Base-by-base conservation (phyloP, 495 filamentous ascomycete genomes). In the Paragyromitra xinjiangensis region DNA sequence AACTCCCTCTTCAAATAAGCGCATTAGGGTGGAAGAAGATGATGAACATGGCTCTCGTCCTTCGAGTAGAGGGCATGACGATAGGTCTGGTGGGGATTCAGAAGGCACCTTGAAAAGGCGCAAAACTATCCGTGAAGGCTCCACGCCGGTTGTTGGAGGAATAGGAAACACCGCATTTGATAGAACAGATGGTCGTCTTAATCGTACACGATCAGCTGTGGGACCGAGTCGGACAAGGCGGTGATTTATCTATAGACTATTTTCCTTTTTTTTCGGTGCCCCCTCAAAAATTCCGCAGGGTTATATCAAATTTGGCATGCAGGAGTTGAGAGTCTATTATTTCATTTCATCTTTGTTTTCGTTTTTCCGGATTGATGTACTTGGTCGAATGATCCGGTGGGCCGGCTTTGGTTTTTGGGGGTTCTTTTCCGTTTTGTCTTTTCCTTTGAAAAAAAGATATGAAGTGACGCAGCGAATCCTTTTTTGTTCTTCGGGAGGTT, bases 1-100 rank as follows among this genome's bases (percentile, higher is more conserved):
- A 76, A 81, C 80, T 42, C 80, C 80, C 3, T 73, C 68, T 6
- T 89, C 91, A 3, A 89, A 87, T 81, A 98, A 97, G 88, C 91
- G 95, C 71, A 89, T 92, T 69, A 91, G 95, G 24, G 88, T 92
- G 56, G 91, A 93, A 58, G 93, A 96, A 64, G 89, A 91, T 24
- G 91, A 93, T 51, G 91, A 92, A 50, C 89, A 92, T 50, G 85
- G 89, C 65, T 86, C 87, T 64, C 91, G 93, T 22, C 90, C 93
- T 22, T 86, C 90, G 61, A 94, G 90, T 83, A 86, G 88, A 72
- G 74, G 78, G 58, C 63, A 82, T 79, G 81, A 82, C 45, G 81
- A 82, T 53, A 71, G 80, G 53, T 71, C 80, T 61, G 76, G 80
- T 62, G 79, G 64, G 22, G 79, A 81, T 64, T 64, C 64, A 8